Evolutionary conservation across 495 filamentous ascomycete genomes (phyloP).

Genomic region (Penicillium fimorum): DNA sequence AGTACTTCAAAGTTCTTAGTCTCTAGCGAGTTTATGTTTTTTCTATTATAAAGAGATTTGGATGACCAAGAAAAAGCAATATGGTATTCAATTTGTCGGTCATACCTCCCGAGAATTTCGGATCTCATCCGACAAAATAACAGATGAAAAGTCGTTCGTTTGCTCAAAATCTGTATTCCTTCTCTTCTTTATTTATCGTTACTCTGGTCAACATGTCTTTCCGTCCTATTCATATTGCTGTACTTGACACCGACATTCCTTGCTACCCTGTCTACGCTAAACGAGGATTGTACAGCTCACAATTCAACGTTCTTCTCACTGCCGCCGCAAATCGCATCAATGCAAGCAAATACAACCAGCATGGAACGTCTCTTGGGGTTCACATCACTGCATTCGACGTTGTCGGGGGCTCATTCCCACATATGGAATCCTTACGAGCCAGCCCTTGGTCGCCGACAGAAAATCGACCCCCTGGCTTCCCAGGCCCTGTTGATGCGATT

Average conservation of each 20-base stretch:
- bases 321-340: conserved; percentile 23
- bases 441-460: background rate
- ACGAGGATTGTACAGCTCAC: conserved; percentile 32
- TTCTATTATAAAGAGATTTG: too few relatives aligned
- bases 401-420: conserved; percentile 19
- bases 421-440: conserved; percentile 1
- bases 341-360: background rate
- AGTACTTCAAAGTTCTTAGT: too few relatives aligned
- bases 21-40: too few relatives aligned
- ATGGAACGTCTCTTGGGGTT: background rate
- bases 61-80: too few relatives aligned
- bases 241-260: conserved; percentile 23
- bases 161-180: background rate
- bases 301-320: conserved; percentile 26
- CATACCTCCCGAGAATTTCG: background rate
- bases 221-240: conserved; percentile 16
- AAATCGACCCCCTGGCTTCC: background rate
- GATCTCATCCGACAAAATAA: background rate
- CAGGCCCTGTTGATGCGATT: conserved; percentile 20
- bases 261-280: conserved; percentile 19
- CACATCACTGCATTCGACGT: conserved; percentile 23
- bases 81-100: background rate
- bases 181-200: background rate
- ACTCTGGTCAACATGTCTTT: background rate
- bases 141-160: background rate